Conservation (phyloP, 1,284 basidiomycete genomes). For the Trichosporon sp. region DNA sequence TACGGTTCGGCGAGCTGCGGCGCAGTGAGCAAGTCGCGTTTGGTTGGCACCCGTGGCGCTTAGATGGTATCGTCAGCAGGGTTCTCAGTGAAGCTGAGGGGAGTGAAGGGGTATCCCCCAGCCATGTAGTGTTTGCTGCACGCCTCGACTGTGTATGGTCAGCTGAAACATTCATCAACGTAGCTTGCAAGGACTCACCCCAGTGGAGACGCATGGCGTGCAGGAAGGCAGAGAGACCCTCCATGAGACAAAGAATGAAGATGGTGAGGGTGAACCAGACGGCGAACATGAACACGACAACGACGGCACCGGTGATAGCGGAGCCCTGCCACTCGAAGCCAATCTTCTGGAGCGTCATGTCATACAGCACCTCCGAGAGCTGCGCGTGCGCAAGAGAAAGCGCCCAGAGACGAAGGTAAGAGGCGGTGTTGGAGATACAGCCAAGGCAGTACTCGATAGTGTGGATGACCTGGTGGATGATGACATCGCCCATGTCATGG, state of each 20-base stretch:
- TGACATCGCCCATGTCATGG: conserved; percentile 83
- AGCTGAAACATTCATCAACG: conserved; percentile 46
- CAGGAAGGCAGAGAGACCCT: conserved; percentile 91
- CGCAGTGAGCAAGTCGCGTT: background rate
- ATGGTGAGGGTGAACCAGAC: conserved; percentile 85
- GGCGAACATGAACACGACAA: conserved; percentile 67
- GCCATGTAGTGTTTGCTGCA: conserved; percentile 97
- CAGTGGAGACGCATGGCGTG: conserved; percentile 96
- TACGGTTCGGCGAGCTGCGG: conserved; percentile 2
- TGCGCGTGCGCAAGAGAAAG: conserved; percentile 97
- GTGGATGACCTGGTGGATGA: conserved; percentile 96
- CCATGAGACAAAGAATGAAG: conserved; percentile 83
- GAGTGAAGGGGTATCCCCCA: conserved; percentile 66
- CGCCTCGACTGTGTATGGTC: conserved; percentile 72
- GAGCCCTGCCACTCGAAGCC: conserved; percentile 60
- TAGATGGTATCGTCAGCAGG: conserved; percentile 26
- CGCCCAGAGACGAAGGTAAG: conserved; percentile 98
- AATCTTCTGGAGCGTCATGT: conserved; percentile 71
- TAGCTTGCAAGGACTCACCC: conserved; percentile 65
- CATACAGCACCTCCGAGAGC: conserved; percentile 91
- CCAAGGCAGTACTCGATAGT: conserved; percentile 99
- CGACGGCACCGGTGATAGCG: conserved; percentile 61
- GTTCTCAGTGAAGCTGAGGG: conserved; percentile 48
- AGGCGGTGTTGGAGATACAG: conserved; percentile 99
- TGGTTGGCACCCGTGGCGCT: background rate